These are phyloP conservation scores for Phalaenopsis aphrodite DNA, from an alignment of 106 monocot genomes.

Conservation along the genomic window DNA sequence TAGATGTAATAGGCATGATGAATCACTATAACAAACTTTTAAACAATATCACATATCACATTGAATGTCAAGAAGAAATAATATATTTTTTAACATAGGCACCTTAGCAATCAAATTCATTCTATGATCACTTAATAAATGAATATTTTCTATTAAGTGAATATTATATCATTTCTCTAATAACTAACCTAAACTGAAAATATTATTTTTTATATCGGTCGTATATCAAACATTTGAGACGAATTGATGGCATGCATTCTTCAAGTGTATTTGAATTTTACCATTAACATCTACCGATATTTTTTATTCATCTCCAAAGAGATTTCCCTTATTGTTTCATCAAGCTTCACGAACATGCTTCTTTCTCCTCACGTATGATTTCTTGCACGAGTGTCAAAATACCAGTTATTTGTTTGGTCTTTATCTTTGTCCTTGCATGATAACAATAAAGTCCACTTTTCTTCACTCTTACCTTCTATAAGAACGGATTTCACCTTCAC, in stretches of 20 bases:
- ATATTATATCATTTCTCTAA: background rate
- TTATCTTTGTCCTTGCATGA: background rate
- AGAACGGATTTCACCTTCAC: background rate
- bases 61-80: background rate
- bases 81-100: background rate
- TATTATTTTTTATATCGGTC: too few species aligned
- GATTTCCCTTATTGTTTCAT: background rate
- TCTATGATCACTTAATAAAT: background rate
- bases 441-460: background rate
- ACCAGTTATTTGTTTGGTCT: background rate
- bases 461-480: background rate
- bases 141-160: background rate
- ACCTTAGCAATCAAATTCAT: background rate
- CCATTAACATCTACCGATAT: background rate
- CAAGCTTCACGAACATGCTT: background rate
- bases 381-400: background rate
- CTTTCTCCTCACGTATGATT: constrained; percentile 10
- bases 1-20: background rate
- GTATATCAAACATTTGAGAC: background rate
- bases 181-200: background rate
- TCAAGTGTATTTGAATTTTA: background rate
- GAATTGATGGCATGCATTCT: constrained; percentile 1
- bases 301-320: background rate
- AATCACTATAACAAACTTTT: constrained; percentile 9
- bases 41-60: background rate